Evolutionary conservation across 2,329 filamentous ascomycete genomes (phyloP).

Genomic region (Penicillium sp.): DNA sequence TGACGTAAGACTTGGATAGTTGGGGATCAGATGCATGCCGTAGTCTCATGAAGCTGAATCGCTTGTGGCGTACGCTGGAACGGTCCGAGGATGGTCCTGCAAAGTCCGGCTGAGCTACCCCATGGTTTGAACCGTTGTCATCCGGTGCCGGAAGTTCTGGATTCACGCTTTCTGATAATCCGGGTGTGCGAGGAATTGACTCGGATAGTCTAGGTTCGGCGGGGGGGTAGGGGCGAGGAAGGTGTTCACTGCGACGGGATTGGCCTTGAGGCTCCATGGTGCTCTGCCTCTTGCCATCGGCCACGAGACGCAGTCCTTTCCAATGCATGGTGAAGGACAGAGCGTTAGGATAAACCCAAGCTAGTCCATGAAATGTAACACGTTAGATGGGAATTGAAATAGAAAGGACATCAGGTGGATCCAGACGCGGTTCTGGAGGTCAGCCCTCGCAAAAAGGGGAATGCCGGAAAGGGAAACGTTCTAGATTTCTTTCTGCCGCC

Average conservation of each 20-base stretch:
- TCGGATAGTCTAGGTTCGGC: conserved; percentile 30
- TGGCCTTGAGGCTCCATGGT: conserved; percentile 24
- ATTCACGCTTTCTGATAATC: conserved; percentile 11
- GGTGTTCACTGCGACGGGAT: conserved; percentile 32
- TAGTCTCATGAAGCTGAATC: conserved; percentile 66
- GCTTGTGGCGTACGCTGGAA: conserved; percentile 32
- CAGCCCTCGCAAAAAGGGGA: conserved; percentile 22
- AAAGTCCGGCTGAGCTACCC: conserved; percentile 12
- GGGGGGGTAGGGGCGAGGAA: conserved; percentile 28
- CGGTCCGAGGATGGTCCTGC: conserved; percentile 16
- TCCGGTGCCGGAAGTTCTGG: conserved; percentile 9
- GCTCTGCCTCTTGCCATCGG: conserved; percentile 31
- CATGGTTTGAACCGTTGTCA: conserved; percentile 13
- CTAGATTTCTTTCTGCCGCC: conserved; percentile 6
- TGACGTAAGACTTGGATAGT: conserved; percentile 63
- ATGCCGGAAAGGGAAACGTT: conserved; percentile 16
- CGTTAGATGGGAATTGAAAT: not conserved
- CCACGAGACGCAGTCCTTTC: conserved; percentile 32
- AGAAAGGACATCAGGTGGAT: conserved; percentile 15
- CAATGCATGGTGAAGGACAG: conserved; percentile 32
- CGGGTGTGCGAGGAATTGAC: conserved; percentile 26
- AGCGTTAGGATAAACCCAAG: not conserved
- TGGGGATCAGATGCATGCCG: conserved; percentile 91
- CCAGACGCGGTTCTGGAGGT: conserved; percentile 21
- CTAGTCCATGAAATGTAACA: conserved; percentile 2